Conservation (phyloP, 83 land plant species). For the Thuja plicata region DNA sequence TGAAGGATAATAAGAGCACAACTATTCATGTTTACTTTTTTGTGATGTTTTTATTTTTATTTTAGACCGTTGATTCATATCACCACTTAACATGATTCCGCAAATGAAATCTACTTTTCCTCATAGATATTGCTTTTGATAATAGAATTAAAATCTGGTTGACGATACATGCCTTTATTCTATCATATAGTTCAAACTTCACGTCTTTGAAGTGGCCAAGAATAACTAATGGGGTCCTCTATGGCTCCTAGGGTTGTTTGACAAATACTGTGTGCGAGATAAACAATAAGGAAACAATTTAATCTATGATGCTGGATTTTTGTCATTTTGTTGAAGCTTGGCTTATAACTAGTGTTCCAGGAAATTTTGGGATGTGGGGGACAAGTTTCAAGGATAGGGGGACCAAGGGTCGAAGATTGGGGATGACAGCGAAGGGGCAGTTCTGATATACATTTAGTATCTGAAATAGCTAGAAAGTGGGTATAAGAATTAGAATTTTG, state of each 20-base stretch:
- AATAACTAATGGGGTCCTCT: neutral
- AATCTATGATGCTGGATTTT: neutral
- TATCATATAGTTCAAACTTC: neutral
- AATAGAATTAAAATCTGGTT: neutral
- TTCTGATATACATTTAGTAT: no score
- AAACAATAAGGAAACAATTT: neutral
- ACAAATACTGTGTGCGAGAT: neutral
- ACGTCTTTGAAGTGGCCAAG: neutral
- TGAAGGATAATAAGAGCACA: constrained; percentile 7
- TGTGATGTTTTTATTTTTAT: neutral
- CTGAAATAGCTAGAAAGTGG: no score
- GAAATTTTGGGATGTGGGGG: no score
- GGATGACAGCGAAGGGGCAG: no score
- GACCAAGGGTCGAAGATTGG: no score
- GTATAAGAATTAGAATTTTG: no score
- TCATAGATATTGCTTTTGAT: neutral
- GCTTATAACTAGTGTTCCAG: neutral
- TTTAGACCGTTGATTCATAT: neutral
- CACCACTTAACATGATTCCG: neutral
- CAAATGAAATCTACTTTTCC: neutral
- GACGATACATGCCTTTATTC: neutral
- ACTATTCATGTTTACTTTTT: neutral
- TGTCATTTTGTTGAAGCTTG: neutral
- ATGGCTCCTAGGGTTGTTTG: neutral
- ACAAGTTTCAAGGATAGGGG: no score